Percentiles rank a stretch among this genome's conserved stretches.
phyloP scores from a whole-genome alignment of 805 yeast genomes.

The Lipomyces chichibuensis region DNA sequence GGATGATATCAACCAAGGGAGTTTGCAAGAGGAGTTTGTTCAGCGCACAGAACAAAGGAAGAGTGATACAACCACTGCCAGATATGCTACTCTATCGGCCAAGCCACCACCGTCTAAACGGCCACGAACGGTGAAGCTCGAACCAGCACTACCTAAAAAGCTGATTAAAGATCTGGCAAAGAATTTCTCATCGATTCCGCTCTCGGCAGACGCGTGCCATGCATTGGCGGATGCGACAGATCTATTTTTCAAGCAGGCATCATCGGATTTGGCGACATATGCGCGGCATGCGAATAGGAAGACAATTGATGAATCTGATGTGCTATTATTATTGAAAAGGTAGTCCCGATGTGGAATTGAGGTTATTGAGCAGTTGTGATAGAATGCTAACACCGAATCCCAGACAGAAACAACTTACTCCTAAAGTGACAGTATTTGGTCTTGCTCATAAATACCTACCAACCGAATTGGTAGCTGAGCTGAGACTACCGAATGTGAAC shows the following conservation, averaged over 20 bases:
- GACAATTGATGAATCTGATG: conserved; percentile 41
- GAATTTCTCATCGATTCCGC: conserved; percentile 13
- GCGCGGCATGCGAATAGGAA: conserved; percentile 44
- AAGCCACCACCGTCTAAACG: neutral
- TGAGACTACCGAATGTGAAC: conserved; percentile 4
- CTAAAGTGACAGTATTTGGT: conserved; percentile 10
- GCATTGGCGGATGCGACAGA: conserved; percentile 40
- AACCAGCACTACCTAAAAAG: conserved; percentile 7
- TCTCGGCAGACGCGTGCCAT: conserved; percentile 35
- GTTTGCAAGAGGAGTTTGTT: neutral
- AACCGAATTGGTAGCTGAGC: conserved; percentile 15
- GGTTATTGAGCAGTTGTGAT: neutral
- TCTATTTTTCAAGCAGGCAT: conserved; percentile 40
- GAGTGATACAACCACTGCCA: neutral
- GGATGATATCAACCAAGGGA: conserved; percentile 7
- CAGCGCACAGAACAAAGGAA: neutral
- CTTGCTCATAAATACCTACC: conserved; percentile 25
- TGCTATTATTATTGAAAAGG: conserved; percentile 42
- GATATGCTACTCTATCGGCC: neutral
- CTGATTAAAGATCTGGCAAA: conserved; percentile 13
- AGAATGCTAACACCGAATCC: neutral
- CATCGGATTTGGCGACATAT: conserved; percentile 43
- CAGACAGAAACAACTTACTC: conserved; percentile 12
- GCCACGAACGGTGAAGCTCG: neutral
- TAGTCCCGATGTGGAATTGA: neutral